Evolutionary conservation across 2,329 filamentous ascomycete genomes (phyloP).

Genomic region (Pseudopyrenochaeta lycopersici): DNA sequence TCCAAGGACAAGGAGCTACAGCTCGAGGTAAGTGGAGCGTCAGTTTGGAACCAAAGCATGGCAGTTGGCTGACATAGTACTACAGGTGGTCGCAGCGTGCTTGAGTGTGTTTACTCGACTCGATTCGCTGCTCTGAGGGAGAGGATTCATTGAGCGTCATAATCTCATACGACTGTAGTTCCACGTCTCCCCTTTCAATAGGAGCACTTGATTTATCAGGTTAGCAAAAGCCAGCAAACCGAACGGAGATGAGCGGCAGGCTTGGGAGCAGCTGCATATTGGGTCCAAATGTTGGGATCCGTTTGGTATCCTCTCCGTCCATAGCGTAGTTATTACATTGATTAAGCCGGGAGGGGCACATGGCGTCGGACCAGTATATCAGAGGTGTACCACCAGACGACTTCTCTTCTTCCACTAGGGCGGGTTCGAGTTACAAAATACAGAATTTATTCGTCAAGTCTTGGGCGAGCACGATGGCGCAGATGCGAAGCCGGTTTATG

Average conservation of each 20-base stretch:
- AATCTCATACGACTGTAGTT: conserved; percentile 1
- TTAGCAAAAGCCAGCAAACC: conserved; percentile 12
- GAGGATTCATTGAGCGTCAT: not conserved
- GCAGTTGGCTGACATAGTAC: conserved; percentile 28
- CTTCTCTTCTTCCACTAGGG: conserved; percentile 20
- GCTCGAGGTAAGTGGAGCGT: conserved; percentile 74
- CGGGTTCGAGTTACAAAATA: conserved; percentile 30
- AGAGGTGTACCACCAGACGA: conserved; percentile 2
- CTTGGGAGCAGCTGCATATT: conserved; percentile 11
- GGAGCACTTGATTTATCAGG: conserved; percentile 14
- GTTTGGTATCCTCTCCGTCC: conserved; percentile 27
- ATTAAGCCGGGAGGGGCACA: conserved; percentile 27
- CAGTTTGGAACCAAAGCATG: not conserved
- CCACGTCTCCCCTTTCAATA: conserved; percentile 6
- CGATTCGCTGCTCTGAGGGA: conserved; percentile 84
- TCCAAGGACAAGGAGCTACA: conserved; percentile 95
- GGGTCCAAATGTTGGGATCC: conserved; percentile 10
- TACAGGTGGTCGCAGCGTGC: conserved; percentile 85
- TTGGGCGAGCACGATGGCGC: not conserved
- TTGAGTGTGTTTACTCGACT: conserved; percentile 97
- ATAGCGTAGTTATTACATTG: conserved; percentile 40
- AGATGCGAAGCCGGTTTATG: conserved; percentile 11
- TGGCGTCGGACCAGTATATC: conserved; percentile 29
- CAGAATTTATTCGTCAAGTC: conserved; percentile 16
- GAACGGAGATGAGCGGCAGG: conserved; percentile 15